Evolutionary conservation across 306 rosid species (phyloP), one percentile per base, ranked within the genome.

Genomic region (Boehmeria nivea): DNA sequence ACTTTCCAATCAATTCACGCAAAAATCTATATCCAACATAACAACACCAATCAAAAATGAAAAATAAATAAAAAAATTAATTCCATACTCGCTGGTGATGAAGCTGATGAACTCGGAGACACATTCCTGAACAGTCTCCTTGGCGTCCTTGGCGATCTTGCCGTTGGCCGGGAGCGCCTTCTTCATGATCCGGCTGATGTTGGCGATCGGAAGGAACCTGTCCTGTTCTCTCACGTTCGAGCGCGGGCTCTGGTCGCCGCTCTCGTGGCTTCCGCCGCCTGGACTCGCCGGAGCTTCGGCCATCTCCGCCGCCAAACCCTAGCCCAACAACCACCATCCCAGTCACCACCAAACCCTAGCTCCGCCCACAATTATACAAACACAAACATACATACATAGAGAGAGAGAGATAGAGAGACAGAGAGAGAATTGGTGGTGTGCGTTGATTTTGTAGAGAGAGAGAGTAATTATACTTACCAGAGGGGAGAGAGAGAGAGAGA

Each of bases 91-190:
- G 95, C 88, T 87, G 39, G 99, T 93, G 61, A 93, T 68, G 76
- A 93, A 93, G 79, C 96, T 93, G 57, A 93, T 85, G 80, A 93
- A 93, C 78, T 93, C 95, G 0, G 99, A 93, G 16, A 93, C 95
- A 59, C 99, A 93, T 58, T 93, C 96, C 55, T 85, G 99, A n/a
- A 85, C 94, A 10, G 90, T 93, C 60, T 93, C 99, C 61, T 87
- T 85, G 2, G 99, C 96, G 33, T 93, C 99, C 78, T 93, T 93
- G 0, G 99, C 99, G 15, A 93, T 85, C 65, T 93, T 93, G 0
- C 96, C 99, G 60, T 93, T 93, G 11, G 94, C 83, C 18, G 99
- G 99, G 0, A 93, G 94, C 3, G 89, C 96, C 66, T 87, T 87
- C 93, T 93, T 93, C 99, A 93, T 93, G 71, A 93, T 88, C 57